phyloP scores from a whole-genome alignment of 345 rosid genomes.

The Syzygium aromaticum region DNA sequence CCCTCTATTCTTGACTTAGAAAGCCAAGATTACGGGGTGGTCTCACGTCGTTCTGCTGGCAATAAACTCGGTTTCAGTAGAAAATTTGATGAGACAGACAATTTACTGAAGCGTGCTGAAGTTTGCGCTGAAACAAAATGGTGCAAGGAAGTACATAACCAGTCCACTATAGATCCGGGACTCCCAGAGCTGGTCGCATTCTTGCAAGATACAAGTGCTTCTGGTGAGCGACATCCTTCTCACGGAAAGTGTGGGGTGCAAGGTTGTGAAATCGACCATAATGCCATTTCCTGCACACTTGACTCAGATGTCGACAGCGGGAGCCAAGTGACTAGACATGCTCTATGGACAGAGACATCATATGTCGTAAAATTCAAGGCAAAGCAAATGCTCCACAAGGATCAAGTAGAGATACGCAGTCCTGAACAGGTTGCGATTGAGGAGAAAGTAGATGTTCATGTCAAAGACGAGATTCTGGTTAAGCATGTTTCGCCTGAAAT shows the following conservation, averaged over 20 bases:
- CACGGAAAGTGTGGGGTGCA: not conserved
- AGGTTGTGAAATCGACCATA: not conserved
- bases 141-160: not conserved
- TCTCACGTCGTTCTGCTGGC: not conserved
- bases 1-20: not conserved
- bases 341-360: not conserved
- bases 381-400: not conserved
- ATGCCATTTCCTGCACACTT: not conserved
- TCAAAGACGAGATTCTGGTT: not conserved
- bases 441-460: not conserved
- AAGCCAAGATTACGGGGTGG: not conserved
- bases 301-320: slow-evolving; percentile 1
- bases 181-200: slow-evolving; percentile 24
- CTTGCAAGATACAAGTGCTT: slow-evolving; percentile 11
- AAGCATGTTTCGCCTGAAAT: not conserved
- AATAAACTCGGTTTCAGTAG: not conserved
- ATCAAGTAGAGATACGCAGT: not conserved
- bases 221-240: slow-evolving; percentile 3
- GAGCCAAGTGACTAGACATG: not conserved
- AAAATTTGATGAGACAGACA: slow-evolving; percentile 5
- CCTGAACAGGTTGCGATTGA: not conserved
- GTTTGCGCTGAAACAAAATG: not conserved
- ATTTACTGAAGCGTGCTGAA: not conserved
- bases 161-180: not conserved
- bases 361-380: not conserved